Percentiles rank a stretch among this genome's conserved stretches.
These are phyloP conservation scores for Batrachochytrium dendrobatidis DNA, from an alignment of 371 early-diverging fungal genomes.

Conservation along the genomic window DNA sequence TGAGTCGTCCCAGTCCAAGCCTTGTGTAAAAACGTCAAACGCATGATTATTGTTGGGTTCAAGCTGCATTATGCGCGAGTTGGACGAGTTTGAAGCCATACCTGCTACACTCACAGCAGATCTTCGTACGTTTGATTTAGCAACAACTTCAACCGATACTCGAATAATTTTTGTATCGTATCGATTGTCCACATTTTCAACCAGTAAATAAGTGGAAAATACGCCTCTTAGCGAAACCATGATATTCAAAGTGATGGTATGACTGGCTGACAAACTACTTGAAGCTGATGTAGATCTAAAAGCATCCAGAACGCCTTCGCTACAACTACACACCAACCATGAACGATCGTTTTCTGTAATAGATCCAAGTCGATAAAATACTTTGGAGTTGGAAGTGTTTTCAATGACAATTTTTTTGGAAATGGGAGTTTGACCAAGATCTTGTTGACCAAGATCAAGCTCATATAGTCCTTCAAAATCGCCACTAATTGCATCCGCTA, in stretches of 20 bases:
- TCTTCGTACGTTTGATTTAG: slow-evolving; percentile 49
- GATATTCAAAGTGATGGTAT: slow-evolving; percentile 51
- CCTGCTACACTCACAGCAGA: slow-evolving; percentile 4
- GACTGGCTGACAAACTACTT: slow-evolving; percentile 16
- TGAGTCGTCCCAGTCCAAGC: slow-evolving; percentile 39
- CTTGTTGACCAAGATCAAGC: slow-evolving; percentile 68
- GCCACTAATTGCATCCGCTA: slow-evolving; percentile 19
- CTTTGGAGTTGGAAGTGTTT: slow-evolving; percentile 35
- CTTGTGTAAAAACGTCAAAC: slow-evolving; percentile 60
- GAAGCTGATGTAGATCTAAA: slow-evolving; percentile 4
- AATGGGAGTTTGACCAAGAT: slow-evolving; percentile 43
- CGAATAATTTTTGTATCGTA: slow-evolving; percentile 58
- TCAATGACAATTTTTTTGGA: slow-evolving; percentile 54
- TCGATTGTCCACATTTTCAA: slow-evolving; percentile 62
- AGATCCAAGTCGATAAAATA: slow-evolving; percentile 51
- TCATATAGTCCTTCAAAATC: slow-evolving; percentile 54
- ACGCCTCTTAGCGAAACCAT: slow-evolving; percentile 46
- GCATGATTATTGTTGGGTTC: slow-evolving; percentile 41
- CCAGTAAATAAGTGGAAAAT: slow-evolving; percentile 55
- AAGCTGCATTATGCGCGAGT: too few species aligned
- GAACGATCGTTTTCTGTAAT: slow-evolving; percentile 41
- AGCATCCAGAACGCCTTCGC: slow-evolving; percentile 56
- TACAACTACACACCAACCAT: slow-evolving; percentile 57
- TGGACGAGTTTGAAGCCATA: too few species aligned
- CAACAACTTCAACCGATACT: slow-evolving; percentile 61